These are phyloP conservation scores for Pseudocercospora vitis DNA, from an alignment of 2,329 filamentous ascomycete genomes.

Conservation along the genomic window DNA sequence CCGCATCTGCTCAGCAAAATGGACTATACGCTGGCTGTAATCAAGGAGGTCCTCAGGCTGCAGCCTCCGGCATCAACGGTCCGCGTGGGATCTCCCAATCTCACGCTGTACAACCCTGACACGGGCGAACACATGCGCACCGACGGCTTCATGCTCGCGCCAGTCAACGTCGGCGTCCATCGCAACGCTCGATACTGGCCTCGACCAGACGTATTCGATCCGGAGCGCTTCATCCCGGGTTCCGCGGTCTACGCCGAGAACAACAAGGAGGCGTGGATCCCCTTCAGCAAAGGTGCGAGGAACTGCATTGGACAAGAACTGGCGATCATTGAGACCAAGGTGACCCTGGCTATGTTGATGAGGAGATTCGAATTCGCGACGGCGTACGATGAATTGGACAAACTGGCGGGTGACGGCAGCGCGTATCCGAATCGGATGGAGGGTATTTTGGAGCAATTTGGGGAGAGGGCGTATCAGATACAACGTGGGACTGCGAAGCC, in stretches of 20 bases:
- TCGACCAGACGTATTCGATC: slow-evolving; percentile 42
- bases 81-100: slow-evolving; percentile 35
- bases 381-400: slow-evolving; percentile 40
- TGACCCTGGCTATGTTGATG: slow-evolving; percentile 52
- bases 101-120: slow-evolving; percentile 46
- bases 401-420: slow-evolving; percentile 39
- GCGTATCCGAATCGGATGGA: slow-evolving; percentile 30
- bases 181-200: slow-evolving; percentile 42
- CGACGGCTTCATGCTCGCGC: slow-evolving; percentile 47
- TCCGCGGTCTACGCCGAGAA: slow-evolving; percentile 39
- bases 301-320: slow-evolving; percentile 61
- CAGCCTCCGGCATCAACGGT: slow-evolving; percentile 52
- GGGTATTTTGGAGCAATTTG: slow-evolving; percentile 35
- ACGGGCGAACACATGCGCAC: slow-evolving; percentile 48
- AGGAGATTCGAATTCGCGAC: slow-evolving; percentile 53
- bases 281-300: slow-evolving; percentile 57
- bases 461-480: slow-evolving; percentile 39
- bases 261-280: slow-evolving; percentile 50
- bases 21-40: slow-evolving; percentile 53
- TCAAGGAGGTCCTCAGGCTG: slow-evolving; percentile 56
- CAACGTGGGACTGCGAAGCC: slow-evolving; percentile 39
- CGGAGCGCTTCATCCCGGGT: slow-evolving; percentile 49
- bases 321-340: slow-evolving; percentile 54
- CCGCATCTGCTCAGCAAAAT: slow-evolving; percentile 53
- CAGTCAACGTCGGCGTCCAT: slow-evolving; percentile 43